phyloP scores from a whole-genome alignment of 306 rosid species.

The Cyclanthera cordifolia region DNA sequence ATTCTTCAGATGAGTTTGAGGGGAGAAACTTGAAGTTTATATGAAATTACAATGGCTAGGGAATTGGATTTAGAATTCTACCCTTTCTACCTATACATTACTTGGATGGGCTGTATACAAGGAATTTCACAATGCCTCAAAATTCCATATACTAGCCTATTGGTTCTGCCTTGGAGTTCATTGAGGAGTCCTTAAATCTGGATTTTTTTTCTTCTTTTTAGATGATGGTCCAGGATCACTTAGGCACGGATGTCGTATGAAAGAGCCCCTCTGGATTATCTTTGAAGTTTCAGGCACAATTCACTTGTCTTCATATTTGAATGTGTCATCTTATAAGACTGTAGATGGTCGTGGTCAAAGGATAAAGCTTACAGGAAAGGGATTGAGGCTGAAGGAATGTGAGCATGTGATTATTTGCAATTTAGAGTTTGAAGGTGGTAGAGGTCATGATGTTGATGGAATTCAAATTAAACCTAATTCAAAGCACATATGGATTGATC shows the following conservation, averaged over 20 bases:
- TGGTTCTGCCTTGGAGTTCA: background rate
- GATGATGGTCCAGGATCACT: slow-evolving; percentile 98
- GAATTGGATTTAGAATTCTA: too few species aligned
- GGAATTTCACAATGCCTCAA: background rate
- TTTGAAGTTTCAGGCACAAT: slow-evolving; percentile 76
- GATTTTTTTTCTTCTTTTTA: slow-evolving; percentile 18
- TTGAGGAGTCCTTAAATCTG: background rate
- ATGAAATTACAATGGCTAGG: too few species aligned
- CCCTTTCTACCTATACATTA: background rate
- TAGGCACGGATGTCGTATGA: slow-evolving; percentile 58
- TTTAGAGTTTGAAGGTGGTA: slow-evolving; percentile 85
- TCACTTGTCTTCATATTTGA: slow-evolving; percentile 56
- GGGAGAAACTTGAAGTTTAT: too few species aligned
- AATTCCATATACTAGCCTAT: background rate
- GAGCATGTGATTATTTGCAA: slow-evolving; percentile 92
- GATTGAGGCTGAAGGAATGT: slow-evolving; percentile 77
- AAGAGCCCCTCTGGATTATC: slow-evolving; percentile 87
- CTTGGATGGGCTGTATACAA: background rate
- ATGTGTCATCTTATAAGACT: slow-evolving; percentile 66
- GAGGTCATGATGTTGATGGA: slow-evolving; percentile 83
- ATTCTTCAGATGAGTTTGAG: background rate
- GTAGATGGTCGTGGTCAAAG: slow-evolving; percentile 78
- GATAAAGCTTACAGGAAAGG: slow-evolving; percentile 71
- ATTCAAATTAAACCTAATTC: slow-evolving; percentile 95
- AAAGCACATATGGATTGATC: slow-evolving; percentile 85